A percentile compares a stretch with the other conserved stretches of the same genome.
These are phyloP conservation scores for Theileria luwenshuni DNA, from an alignment of 169 alveolate species.

Conservation along the genomic window DNA sequence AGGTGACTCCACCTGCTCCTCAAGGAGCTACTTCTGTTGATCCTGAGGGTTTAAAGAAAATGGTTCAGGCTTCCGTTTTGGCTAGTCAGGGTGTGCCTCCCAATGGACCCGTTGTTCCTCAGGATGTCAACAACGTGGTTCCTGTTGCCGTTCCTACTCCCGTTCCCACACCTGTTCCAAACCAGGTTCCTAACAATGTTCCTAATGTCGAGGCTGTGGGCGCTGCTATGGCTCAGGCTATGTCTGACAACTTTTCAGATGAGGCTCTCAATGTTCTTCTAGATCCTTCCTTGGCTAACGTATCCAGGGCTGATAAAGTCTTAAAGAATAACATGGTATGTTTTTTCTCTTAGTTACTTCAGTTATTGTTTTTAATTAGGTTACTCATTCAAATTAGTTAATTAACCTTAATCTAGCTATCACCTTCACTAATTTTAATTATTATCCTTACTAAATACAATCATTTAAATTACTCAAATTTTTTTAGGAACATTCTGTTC, in stretches of 20 bases:
- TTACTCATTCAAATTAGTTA: no score
- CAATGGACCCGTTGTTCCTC: slow-evolving; percentile 12
- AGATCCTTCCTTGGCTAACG: slow-evolving; percentile 19
- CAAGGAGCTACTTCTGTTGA: no score
- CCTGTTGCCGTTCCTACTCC: neutral
- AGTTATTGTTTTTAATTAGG: no score
- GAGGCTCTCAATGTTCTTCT: slow-evolving; percentile 18
- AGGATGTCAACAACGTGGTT: neutral
- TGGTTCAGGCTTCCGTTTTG: slow-evolving; percentile 1
- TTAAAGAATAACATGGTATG: slow-evolving; percentile 14
- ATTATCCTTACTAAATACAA: no score
- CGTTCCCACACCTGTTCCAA: neutral
- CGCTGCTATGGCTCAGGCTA: no score
- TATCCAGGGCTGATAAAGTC: slow-evolving; percentile 18
- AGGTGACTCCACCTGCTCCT: no score
- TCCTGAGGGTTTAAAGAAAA: slow-evolving; percentile 17
- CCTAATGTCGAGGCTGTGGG: no score
- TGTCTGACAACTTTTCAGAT: neutral
- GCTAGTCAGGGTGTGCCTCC: neutral
- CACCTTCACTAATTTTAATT: no score
- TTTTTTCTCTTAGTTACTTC: neutral
- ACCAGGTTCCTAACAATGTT: neutral
- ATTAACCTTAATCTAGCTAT: no score
- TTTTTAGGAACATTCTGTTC: slow-evolving; percentile 54
- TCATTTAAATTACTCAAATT: no score